These are phyloP conservation scores for Penicillium riverlandense DNA, from an alignment of 495 filamentous ascomycete species.

Conservation along the genomic window DNA sequence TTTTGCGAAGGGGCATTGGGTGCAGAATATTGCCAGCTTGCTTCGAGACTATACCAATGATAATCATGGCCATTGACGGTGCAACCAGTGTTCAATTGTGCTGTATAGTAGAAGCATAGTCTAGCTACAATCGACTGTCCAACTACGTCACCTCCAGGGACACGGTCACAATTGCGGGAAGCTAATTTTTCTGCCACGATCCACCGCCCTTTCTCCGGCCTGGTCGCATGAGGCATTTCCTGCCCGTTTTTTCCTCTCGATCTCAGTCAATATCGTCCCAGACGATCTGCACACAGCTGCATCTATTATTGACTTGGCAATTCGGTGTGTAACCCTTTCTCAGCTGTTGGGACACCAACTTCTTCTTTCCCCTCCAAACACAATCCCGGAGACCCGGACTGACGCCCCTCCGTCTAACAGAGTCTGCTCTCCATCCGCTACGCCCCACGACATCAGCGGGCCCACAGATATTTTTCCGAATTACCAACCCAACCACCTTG, in stretches of 20 bases:
- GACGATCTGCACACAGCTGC: slow-evolving; percentile 4
- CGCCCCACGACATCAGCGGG: slow-evolving; percentile 17
- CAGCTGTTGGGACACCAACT: not conserved
- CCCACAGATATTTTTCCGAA: slow-evolving; percentile 27
- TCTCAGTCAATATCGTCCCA: slow-evolving; percentile 5
- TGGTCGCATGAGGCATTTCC: slow-evolving; percentile 9
- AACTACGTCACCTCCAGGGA: too few relatives aligned
- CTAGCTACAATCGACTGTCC: too few relatives aligned
- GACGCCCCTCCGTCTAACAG: slow-evolving; percentile 20
- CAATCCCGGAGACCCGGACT: not conserved
- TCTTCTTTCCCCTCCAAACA: not conserved
- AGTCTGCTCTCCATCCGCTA: slow-evolving; percentile 13
- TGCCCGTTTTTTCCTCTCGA: not conserved
- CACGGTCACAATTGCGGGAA: too few relatives aligned
- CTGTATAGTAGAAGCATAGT: too few relatives aligned
- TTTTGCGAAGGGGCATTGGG: too few relatives aligned
- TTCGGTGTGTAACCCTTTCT: slow-evolving; percentile 3
- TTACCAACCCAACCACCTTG: slow-evolving; percentile 13
- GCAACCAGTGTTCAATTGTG: too few relatives aligned
- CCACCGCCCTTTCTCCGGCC: not conserved
- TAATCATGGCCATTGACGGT: too few relatives aligned
- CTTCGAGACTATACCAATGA: too few relatives aligned
- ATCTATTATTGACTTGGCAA: not conserved
- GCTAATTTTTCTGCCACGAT: too few relatives aligned
- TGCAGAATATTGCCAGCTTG: too few relatives aligned